Conservation (phyloP, 2,329 filamentous ascomycete genomes). For the Microcyclospora tardicrescens region DNA sequence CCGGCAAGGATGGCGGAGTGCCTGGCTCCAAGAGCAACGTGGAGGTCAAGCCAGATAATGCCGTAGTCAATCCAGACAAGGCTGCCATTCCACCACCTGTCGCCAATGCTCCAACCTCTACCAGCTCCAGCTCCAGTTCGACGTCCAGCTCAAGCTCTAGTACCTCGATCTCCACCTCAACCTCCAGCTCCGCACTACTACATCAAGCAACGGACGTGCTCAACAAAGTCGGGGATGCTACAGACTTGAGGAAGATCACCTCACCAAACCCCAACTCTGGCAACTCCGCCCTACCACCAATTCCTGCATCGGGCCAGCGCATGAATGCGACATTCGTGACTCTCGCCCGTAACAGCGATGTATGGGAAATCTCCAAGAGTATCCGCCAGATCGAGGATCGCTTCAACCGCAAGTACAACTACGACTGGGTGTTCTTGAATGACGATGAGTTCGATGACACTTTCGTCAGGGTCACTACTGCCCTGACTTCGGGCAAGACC, state of each 20-base stretch:
- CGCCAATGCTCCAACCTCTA: background rate
- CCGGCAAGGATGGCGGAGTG: constrained; percentile 20
- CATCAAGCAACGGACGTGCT: too few species aligned
- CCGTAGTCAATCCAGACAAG: constrained; percentile 1
- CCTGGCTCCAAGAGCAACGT: constrained; percentile 8
- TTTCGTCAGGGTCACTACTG: constrained; percentile 83
- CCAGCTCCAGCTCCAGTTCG: too few species aligned
- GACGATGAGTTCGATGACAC: constrained; percentile 85
- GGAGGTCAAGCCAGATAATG: constrained; percentile 5
- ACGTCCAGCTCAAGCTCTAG: too few species aligned
- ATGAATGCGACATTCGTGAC: constrained; percentile 98
- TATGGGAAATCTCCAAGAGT: constrained; percentile 94
- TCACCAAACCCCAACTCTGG: constrained; percentile 20
- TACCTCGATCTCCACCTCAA: constrained; percentile 1
- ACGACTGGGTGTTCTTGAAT: constrained; percentile 99
- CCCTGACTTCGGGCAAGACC: constrained; percentile 84
- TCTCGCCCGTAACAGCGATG: constrained; percentile 78
- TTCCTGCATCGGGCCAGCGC: constrained; percentile 51
- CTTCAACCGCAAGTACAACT: constrained; percentile 93
- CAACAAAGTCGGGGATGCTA: too few species aligned
- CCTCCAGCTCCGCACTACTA: constrained; percentile 1
- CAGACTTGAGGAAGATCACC: constrained; percentile 7
- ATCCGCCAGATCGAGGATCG: constrained; percentile 96
- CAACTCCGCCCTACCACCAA: constrained; percentile 24
- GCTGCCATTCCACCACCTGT: constrained; percentile 2